Evolutionary conservation across 192 early-diverging fungal genomes (phyloP).

Genomic region (Podila epigama): DNA sequence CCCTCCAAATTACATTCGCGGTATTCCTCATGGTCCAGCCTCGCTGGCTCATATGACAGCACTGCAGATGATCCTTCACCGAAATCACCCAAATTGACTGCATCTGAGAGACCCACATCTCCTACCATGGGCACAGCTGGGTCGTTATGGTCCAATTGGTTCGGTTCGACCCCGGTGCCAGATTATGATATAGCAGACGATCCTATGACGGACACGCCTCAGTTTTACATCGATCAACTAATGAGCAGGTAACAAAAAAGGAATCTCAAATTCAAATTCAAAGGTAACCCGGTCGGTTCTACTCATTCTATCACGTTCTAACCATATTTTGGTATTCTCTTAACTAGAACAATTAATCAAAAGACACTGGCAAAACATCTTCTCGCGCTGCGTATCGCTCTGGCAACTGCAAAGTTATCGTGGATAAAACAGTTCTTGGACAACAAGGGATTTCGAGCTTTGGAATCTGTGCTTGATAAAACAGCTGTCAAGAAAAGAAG

Average conservation of each 20-base stretch:
- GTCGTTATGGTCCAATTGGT: slow-evolving; percentile 43
- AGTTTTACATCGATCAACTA: slow-evolving; percentile 53
- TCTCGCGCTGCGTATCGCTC: slow-evolving; percentile 44
- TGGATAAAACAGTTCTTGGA: slow-evolving; percentile 62
- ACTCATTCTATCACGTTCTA: neutral
- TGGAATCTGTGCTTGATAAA: slow-evolving; percentile 58
- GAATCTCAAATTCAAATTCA: neutral
- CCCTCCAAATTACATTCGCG: slow-evolving; percentile 29
- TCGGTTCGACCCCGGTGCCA: slow-evolving; percentile 18
- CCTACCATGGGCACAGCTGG: slow-evolving; percentile 35
- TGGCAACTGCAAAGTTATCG: slow-evolving; percentile 53
- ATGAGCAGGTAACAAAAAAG: slow-evolving; percentile 25
- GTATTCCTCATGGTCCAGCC: slow-evolving; percentile 46
- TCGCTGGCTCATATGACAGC: slow-evolving; percentile 31
- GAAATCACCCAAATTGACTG: slow-evolving; percentile 6
- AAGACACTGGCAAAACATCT: slow-evolving; percentile 54
- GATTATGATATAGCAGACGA: slow-evolving; percentile 18
- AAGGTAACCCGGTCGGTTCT: too few species aligned
- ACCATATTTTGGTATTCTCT: neutral
- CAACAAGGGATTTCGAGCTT: slow-evolving; percentile 52
- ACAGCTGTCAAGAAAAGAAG: slow-evolving; percentile 49
- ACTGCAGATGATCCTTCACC: slow-evolving; percentile 3
- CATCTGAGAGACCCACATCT: slow-evolving; percentile 32
- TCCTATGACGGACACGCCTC: slow-evolving; percentile 30
- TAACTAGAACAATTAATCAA: slow-evolving; percentile 39